A percentile compares a stretch with the other conserved stretches of the same genome.
phyloP scores from a whole-genome alignment of 2,329 filamentous ascomycete species.

The Penicillium sp. region DNA sequence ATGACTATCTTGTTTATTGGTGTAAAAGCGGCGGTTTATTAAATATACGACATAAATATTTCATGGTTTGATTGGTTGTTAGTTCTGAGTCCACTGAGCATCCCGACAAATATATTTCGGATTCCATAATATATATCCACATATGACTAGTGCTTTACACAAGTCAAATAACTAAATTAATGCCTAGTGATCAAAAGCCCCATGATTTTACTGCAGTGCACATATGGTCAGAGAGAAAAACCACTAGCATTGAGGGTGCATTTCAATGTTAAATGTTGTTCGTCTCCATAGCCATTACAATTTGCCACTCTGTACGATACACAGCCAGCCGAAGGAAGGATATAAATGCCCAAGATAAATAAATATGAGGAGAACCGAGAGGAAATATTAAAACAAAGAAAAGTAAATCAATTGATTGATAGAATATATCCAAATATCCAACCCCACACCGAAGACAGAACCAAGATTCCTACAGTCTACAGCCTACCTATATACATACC shows the following conservation, averaged over 20 bases:
- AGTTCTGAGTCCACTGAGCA: background rate
- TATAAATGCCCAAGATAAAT: too few relatives aligned
- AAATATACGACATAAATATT: too few relatives aligned
- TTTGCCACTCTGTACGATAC: background rate
- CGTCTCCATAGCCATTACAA: background rate
- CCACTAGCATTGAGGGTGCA: background rate
- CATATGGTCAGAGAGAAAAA: background rate
- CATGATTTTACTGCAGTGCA: too few relatives aligned
- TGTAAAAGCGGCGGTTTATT: too few relatives aligned
- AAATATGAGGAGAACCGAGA: background rate
- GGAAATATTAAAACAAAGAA: background rate
- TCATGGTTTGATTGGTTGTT: background rate
- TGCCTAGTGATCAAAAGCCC: background rate
- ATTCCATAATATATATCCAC: too few relatives aligned
- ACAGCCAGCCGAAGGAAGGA: background rate
- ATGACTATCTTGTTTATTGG: background rate
- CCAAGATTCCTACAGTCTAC: background rate
- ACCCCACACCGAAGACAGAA: too few relatives aligned
- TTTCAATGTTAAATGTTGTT: background rate
- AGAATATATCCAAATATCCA: background rate
- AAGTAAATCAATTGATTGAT: background rate
- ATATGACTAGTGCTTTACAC: too few relatives aligned
- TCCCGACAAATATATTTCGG: background rate
- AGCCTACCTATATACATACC: background rate
- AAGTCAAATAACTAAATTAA: background rate